Evolutionary conservation across 352 stramenopile genomes (phyloP), one percentile per base, ranked within the genome.

Genomic region (Thalassiosira ordinaria): DNA sequence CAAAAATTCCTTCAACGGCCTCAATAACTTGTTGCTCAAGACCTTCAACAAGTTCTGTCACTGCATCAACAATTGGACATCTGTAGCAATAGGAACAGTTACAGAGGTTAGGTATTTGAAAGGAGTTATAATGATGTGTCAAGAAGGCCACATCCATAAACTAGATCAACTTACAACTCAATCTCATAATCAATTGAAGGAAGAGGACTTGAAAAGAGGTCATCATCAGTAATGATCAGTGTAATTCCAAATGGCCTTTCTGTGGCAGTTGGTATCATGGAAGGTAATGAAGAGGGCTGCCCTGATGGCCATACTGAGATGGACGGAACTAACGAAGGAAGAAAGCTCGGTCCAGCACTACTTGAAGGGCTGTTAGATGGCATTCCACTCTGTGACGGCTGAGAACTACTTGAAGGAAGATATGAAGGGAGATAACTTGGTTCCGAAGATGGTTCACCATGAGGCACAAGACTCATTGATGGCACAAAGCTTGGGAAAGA

Each of bases 61-160:
- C 11, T 29, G 51, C 26, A 47, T 61, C 55, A 20, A 66, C 24
- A 11, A 82, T 46, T 29, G 62, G 55, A 53, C 74, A 82, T 2
- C 52, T 46, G 35, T 33, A 24, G 8, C 16, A 51, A 31, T n/a
- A n/a, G n/a, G n/a, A n/a, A n/a, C n/a, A n/a, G n/a, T n/a, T n/a
- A n/a, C n/a, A n/a, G n/a, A n/a, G n/a, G n/a, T n/a, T n/a, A n/a
- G n/a, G n/a, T n/a, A n/a, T n/a, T n/a, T n/a, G n/a, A n/a, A n/a
- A n/a, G n/a, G n/a, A n/a, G n/a, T n/a, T n/a, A n/a, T n/a, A n/a
- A n/a, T n/a, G n/a, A n/a, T n/a, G n/a, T n/a, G n/a, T n/a, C n/a
- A n/a, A n/a, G n/a, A n/a, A n/a, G n/a, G n/a, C n/a, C n/a, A n/a
- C n/a, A n/a, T n/a, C n/a, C n/a, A n/a, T n/a, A n/a, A n/a, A n/a